A percentile compares a stretch with the other conserved stretches of the same genome.
phyloP scores from a whole-genome alignment of 768 basidiomycete genomes.

The Podaxis sp. region DNA sequence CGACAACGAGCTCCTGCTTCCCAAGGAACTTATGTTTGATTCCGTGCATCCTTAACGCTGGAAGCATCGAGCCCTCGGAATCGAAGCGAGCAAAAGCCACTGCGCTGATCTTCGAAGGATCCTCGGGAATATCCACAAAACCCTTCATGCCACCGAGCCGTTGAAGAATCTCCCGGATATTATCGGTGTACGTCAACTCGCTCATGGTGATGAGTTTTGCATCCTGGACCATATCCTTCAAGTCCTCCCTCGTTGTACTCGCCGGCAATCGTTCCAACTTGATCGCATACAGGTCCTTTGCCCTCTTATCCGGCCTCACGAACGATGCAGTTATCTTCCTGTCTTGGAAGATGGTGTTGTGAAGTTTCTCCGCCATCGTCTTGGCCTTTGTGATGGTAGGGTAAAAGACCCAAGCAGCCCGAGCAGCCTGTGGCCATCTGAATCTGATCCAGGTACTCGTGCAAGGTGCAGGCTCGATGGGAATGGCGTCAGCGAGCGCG shows the following conservation, averaged over 20 bases:
- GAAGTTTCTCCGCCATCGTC: constrained; percentile 35
- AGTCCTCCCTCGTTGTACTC: constrained; percentile 27
- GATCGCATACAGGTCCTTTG: constrained; percentile 40
- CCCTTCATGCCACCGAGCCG: constrained; percentile 36
- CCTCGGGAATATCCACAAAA: constrained; percentile 39
- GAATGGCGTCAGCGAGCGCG: constrained; percentile 5
- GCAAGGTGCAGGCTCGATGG: neutral
- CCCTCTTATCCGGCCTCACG: constrained; percentile 30
- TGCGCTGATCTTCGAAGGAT: constrained; percentile 30
- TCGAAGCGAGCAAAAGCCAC: constrained; percentile 33
- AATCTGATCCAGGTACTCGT: constrained; percentile 32
- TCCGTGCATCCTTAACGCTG: constrained; percentile 24
- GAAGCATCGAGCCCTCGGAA: constrained; percentile 31
- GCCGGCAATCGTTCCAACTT: constrained; percentile 45
- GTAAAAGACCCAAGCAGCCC: constrained; percentile 49
- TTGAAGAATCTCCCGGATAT: constrained; percentile 33
- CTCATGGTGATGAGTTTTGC: constrained; percentile 28
- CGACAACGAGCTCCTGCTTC: constrained; percentile 33
- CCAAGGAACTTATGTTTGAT: constrained; percentile 37
- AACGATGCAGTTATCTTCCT: constrained; percentile 41
- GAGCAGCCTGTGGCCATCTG: constrained; percentile 43
- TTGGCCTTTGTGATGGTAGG: constrained; percentile 41
- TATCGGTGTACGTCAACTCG: constrained; percentile 34
- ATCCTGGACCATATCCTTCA: constrained; percentile 33
- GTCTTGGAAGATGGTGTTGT: constrained; percentile 38